These are phyloP conservation scores for Voacanga thouarsii DNA, from an alignment of 257 asterid species.

Conservation along the genomic window DNA sequence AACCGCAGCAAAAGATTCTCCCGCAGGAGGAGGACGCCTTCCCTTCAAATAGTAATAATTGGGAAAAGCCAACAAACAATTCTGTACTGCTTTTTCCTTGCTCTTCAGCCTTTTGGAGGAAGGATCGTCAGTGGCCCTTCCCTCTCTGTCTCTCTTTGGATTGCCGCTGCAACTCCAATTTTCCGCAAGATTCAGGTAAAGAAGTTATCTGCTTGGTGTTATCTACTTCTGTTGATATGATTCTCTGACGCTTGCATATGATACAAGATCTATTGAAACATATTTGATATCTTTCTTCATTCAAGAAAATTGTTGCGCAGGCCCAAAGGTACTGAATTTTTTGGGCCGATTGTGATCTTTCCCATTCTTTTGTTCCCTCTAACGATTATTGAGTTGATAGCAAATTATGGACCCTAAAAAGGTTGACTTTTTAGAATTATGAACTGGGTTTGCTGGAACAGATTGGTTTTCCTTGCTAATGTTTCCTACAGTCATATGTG, in stretches of 20 bases:
- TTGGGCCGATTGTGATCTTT: neutral
- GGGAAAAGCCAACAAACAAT: neutral
- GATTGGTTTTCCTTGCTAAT: neutral
- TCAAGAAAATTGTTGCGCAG: neutral
- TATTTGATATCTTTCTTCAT: neutral
- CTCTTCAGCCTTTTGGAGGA: neutral
- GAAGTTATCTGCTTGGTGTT: neutral
- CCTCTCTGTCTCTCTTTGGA: neutral
- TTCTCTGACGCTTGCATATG: neutral
- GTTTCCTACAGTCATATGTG: neutral
- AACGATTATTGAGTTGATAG: neutral
- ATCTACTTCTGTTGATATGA: neutral
- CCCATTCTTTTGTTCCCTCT: neutral
- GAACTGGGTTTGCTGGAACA: neutral
- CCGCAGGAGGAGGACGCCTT: neutral
- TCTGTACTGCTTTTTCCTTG: neutral
- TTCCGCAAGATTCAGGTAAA: constrained; percentile 10
- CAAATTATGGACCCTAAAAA: neutral
- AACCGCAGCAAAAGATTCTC: neutral
- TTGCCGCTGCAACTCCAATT: neutral
- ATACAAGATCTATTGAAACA: neutral
- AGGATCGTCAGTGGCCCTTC: neutral
- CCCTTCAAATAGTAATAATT: neutral
- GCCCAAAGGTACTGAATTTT: neutral
- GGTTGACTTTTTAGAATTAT: neutral